Conservation (phyloP, 139 green algal genomes). For the Yamagishiella unicocca region DNA sequence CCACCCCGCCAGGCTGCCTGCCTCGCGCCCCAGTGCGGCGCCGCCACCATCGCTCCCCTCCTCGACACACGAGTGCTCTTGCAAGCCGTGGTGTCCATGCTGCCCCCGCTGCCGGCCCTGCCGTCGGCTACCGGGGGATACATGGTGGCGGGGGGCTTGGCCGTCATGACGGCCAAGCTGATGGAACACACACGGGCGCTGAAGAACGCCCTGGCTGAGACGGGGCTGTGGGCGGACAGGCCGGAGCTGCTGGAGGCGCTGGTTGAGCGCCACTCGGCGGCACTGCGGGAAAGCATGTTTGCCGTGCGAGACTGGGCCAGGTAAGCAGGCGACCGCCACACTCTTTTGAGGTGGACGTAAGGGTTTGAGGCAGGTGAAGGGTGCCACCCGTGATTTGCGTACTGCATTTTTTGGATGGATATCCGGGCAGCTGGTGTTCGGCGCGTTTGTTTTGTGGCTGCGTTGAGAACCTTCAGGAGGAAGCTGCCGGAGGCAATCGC, state of each 20-base stretch:
- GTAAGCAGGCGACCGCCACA: no score
- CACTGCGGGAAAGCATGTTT: neutral
- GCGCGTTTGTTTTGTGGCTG: no score
- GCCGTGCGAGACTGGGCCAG: neutral
- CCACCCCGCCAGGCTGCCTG: no score
- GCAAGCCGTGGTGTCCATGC: neutral
- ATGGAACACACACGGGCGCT: neutral
- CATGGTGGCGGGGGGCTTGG: neutral
- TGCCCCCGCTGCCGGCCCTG: constrained; percentile 23
- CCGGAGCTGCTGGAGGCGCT: constrained; percentile 27
- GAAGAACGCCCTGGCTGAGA: neutral
- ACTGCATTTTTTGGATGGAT: no score
- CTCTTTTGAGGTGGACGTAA: no score
- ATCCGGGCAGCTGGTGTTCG: no score
- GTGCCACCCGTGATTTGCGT: no score
- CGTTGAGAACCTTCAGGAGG: no score
- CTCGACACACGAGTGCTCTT: constrained; percentile 36
- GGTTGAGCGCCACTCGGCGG: neutral
- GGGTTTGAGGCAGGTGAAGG: no score
- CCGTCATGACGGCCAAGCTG: neutral
- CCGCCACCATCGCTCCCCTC: neutral
- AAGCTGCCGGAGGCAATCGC: no score
- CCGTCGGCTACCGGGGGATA: neutral
- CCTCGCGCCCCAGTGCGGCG: neutral
- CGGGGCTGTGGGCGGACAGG: constrained; percentile 24